Evolutionary conservation across 2,329 filamentous ascomycete species (phyloP).

Genomic region (Allantophomopsis lycopodina): DNA sequence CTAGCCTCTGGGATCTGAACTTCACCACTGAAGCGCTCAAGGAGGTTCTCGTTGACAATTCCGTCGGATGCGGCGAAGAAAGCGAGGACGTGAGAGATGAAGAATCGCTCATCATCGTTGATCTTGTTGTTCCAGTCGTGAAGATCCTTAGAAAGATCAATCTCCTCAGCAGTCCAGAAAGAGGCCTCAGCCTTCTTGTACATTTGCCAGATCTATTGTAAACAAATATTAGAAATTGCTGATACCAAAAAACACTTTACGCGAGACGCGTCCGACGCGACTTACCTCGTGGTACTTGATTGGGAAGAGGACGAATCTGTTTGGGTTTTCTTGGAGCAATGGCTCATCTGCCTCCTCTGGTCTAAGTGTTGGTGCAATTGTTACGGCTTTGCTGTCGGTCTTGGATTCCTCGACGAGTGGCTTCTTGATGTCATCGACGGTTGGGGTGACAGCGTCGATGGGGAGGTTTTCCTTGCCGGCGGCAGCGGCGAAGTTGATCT

Average conservation of each 20-base stretch:
- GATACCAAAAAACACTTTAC: constrained; percentile 41
- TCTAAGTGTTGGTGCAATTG: constrained; percentile 39
- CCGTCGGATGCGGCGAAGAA: constrained; percentile 99
- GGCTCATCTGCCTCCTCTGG: constrained; percentile 72
- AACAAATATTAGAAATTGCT: constrained; percentile 22
- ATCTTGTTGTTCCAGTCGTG: constrained; percentile 99
- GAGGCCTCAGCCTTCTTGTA: constrained; percentile 99
- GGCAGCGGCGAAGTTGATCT: constrained; percentile 60
- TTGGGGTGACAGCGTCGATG: constrained; percentile 32
- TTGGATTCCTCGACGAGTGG: constrained; percentile 34
- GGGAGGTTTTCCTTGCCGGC: constrained; percentile 72
- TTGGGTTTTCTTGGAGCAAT: constrained; percentile 84
- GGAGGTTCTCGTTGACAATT: constrained; percentile 98
- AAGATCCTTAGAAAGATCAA: constrained; percentile 96
- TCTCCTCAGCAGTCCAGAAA: constrained; percentile 99
- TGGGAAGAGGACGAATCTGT: constrained; percentile 94
- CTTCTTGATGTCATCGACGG: constrained; percentile 40
- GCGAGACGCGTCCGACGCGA: constrained; percentile 34
- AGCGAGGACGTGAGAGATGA: constrained; percentile 94
- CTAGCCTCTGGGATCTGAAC: constrained; percentile 96
- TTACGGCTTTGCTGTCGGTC: constrained; percentile 26
- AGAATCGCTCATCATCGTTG: constrained; percentile 95
- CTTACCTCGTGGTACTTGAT: constrained; percentile 97
- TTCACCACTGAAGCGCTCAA: constrained; percentile 94
- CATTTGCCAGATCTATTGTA: constrained; percentile 91